Evolutionary conservation across 139 green algal species (phyloP), one percentile per base, ranked within the genome.

Genomic region (Micromonas pusilla): DNA sequence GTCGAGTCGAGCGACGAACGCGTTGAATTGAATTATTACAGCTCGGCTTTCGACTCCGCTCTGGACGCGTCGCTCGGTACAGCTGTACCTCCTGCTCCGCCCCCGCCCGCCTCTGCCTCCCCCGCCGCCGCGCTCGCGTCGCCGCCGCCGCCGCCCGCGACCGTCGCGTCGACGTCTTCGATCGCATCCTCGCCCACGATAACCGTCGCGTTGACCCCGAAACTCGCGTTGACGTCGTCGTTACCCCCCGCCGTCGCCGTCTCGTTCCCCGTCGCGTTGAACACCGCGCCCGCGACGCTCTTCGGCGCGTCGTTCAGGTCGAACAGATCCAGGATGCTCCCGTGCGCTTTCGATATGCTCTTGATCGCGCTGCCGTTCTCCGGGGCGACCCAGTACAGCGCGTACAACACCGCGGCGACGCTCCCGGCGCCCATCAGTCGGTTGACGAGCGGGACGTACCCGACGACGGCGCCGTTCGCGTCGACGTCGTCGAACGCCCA

Each of bases 301-400:
- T 72, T 72, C 23, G 65, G 65, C 3, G n/a, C 68, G 31, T 63
- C 38, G 34, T 75, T 75, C 1, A 75, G 30, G 68, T 75, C n/a
- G 38, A 75, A 75, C 4, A 63, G 25, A 1, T 75, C 68, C 37
- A 75, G 30, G 25, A 75, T 75, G 23, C 34, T 16, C 20, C 62
- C 68, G 68, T 75, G 68, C 37, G 68, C 68, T 26, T n/a, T 75
- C 20, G 6, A 3, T 26, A 63, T 28, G 25, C 26, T 72, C 66
- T 36, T 39, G 23, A 62, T 25, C 36, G 68, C 68, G 21, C 26
- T 26, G 19, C 21, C 26, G 23, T 38, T 75, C 36, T 75, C 68
- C 68, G 68, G 68, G 34, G 68, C 68, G 37, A 75, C 26, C 23
- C 26, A 33, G 38, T 75, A 75, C 37, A 75, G n/a, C 2, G 34